Evolutionary conservation across 2,329 filamentous ascomycete genomes (phyloP).

Genomic region (Diplodia intermedia): DNA sequence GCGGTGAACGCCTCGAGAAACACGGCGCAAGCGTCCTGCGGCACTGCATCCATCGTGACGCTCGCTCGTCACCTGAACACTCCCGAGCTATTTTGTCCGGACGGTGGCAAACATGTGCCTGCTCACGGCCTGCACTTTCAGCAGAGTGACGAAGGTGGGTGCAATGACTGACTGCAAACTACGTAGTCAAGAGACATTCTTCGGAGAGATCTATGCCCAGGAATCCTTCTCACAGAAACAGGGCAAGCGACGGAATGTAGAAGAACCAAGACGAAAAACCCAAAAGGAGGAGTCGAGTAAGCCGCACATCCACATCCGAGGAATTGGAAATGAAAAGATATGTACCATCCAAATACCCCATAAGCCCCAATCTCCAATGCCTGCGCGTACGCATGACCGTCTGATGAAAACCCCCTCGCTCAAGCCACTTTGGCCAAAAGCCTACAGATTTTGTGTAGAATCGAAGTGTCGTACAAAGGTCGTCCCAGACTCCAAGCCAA

Average conservation of each 20-base stretch:
- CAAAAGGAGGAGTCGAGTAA: constrained; percentile 16
- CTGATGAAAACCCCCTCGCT: neutral
- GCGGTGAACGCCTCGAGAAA: constrained; percentile 22
- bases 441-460: constrained; percentile 3
- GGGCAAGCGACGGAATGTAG: neutral
- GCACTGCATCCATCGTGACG: neutral
- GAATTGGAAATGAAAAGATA: neutral
- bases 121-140: constrained; percentile 1
- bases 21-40: neutral
- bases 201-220: neutral
- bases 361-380: constrained; percentile 6
- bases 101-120: constrained; percentile 14
- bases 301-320: neutral
- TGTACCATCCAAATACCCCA: constrained; percentile 23
- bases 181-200: neutral
- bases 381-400: constrained; percentile 18
- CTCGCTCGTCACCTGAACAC: neutral
- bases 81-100: neutral
- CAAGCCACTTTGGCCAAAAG: constrained; percentile 3
- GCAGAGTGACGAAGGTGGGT: constrained; percentile 1
- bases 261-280: neutral
- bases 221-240: neutral
- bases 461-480: constrained; percentile 24
- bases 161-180: neutral
- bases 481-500: constrained; percentile 26